A percentile compares a stretch with the other conserved stretches of the same genome.
phyloP scores from a whole-genome alignment of 1,284 basidiomycete genomes.

The Phenoliferia sp. region DNA sequence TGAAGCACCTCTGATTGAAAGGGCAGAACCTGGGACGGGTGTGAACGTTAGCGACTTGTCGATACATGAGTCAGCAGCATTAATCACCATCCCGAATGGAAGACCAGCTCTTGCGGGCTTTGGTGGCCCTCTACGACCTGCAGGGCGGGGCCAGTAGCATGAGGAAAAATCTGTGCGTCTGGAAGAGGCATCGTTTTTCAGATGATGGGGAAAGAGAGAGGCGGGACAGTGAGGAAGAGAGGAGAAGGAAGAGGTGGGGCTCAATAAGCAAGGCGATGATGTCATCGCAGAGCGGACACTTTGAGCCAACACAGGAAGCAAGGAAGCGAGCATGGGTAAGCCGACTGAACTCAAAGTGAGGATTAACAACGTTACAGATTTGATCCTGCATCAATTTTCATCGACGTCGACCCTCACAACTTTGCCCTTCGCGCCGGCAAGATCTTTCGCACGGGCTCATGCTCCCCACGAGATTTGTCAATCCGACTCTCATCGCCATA shows the following conservation, averaged over 20 bases:
- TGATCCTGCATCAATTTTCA: too few relatives aligned
- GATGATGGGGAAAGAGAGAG: too few relatives aligned
- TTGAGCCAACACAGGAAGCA: too few relatives aligned
- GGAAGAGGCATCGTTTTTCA: not conserved
- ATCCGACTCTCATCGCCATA: slow-evolving; percentile 13
- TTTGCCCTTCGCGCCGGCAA: not conserved
- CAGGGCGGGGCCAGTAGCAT: slow-evolving; percentile 27
- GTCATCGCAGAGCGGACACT: too few relatives aligned
- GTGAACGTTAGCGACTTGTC: not conserved
- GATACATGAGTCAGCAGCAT: not conserved
- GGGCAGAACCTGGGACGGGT: not conserved
- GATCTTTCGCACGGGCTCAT: not conserved
- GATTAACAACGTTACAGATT: too few relatives aligned
- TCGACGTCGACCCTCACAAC: not conserved
- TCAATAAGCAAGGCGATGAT: too few relatives aligned
- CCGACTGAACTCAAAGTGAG: too few relatives aligned
- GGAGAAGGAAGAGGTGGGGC: too few relatives aligned
- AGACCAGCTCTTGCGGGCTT: slow-evolving; percentile 47
- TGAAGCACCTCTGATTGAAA: not conserved
- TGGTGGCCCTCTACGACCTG: slow-evolving; percentile 32
- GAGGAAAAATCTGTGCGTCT: not conserved
- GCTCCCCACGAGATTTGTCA: slow-evolving; percentile 19
- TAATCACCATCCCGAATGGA: slow-evolving; percentile 43
- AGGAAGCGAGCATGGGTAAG: too few relatives aligned
- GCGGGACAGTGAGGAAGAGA: too few relatives aligned